Evolutionary conservation across 73 alveolate species (phyloP).

Genomic region (Urostyla sp.): DNA sequence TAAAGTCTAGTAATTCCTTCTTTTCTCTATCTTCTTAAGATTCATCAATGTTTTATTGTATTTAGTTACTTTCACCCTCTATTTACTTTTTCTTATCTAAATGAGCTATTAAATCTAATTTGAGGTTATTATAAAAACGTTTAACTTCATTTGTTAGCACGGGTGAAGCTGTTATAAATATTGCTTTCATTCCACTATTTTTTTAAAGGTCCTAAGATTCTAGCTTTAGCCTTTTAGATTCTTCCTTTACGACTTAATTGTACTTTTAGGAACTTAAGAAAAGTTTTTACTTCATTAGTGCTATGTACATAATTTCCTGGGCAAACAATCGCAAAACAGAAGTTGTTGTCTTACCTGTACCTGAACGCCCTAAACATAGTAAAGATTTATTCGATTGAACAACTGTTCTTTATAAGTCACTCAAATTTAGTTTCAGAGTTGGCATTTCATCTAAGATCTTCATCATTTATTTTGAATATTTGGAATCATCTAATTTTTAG

Average conservation of each 20-base stretch:
- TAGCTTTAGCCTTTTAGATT: constrained; percentile 1
- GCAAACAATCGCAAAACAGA: constrained; percentile 75
- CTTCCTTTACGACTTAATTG: constrained; percentile 1
- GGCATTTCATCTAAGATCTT: constrained; percentile 49
- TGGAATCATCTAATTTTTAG: constrained; percentile 4
- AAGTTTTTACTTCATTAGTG: neutral
- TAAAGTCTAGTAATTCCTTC: constrained; percentile 46
- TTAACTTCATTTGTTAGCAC: constrained; percentile 82
- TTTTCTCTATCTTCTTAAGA: constrained; percentile 18
- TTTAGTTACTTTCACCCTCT: constrained; percentile 28
- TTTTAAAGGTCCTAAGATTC: constrained; percentile 47
- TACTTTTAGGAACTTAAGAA: neutral
- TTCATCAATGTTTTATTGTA: neutral
- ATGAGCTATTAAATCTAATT: constrained; percentile 8
- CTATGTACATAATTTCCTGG: constrained; percentile 53
- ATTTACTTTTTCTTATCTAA: constrained; percentile 46
- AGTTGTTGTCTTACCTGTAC: constrained; percentile 86
- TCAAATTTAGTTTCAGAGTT: constrained; percentile 25
- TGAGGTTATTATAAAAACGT: constrained; percentile 67
- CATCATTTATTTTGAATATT: constrained; percentile 2
- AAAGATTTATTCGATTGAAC: constrained; percentile 51
- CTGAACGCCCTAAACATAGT: constrained; percentile 81
- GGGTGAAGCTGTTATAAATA: constrained; percentile 82
- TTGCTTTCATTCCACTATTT: constrained; percentile 38
- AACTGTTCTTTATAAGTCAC: constrained; percentile 46